phyloP scores from a whole-genome alignment of 176 grass and related monocot species.

The Olyra latifolia region DNA sequence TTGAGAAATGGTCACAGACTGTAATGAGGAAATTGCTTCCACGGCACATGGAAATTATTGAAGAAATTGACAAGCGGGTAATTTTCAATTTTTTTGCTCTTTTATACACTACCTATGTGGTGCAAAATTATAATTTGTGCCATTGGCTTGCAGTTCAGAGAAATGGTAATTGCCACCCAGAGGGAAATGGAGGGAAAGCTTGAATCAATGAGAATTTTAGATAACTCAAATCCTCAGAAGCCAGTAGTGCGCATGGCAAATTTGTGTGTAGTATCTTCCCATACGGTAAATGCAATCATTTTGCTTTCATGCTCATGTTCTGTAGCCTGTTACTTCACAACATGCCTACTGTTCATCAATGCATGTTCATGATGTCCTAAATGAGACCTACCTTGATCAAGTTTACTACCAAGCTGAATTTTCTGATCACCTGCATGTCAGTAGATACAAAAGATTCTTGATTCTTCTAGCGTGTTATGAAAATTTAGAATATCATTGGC shows the following conservation, averaged over 20 bases:
- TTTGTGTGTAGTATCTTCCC: slow-evolving; percentile 62
- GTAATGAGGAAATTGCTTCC: slow-evolving; percentile 82
- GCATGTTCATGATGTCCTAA: background rate
- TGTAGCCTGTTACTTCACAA: slow-evolving; percentile 8
- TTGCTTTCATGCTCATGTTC: slow-evolving; percentile 19
- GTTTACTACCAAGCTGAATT: slow-evolving; percentile 17
- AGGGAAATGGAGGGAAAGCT: slow-evolving; percentile 81
- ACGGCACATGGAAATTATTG: slow-evolving; percentile 82
- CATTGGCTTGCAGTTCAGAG: slow-evolving; percentile 69
- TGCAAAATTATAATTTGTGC: slow-evolving; percentile 43
- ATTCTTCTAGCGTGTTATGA: background rate
- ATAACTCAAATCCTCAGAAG: slow-evolving; percentile 81
- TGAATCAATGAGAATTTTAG: slow-evolving; percentile 53
- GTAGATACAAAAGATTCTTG: background rate
- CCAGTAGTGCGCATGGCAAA: slow-evolving; percentile 87
- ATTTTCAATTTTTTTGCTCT: slow-evolving; percentile 22
- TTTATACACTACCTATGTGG: slow-evolving; percentile 6
- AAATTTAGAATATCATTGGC: background rate
- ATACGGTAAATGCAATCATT: slow-evolving; percentile 47
- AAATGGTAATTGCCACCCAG: slow-evolving; percentile 59
- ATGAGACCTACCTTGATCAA: background rate
- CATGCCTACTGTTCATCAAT: background rate
- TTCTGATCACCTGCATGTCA: background rate
- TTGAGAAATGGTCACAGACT: slow-evolving; percentile 75
- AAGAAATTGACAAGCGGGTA: slow-evolving; percentile 78